These are phyloP conservation scores for Scytalidium lignicola DNA, from an alignment of 2,329 filamentous ascomycete genomes.

Conservation along the genomic window DNA sequence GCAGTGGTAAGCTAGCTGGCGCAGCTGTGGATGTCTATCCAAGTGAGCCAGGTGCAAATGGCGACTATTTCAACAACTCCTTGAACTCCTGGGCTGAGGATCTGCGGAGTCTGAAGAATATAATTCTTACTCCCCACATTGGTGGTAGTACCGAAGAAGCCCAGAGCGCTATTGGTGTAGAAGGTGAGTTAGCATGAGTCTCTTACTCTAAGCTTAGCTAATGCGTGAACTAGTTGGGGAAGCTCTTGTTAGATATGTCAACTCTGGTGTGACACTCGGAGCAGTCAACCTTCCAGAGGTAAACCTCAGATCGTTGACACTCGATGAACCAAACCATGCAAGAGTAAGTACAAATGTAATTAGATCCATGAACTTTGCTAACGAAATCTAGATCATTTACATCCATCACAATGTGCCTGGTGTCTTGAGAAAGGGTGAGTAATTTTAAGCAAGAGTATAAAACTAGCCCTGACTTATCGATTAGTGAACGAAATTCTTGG, in stretches of 20 bases:
- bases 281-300: slow-evolving; percentile 98
- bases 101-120: slow-evolving; percentile 77
- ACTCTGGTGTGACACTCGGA: slow-evolving; percentile 84
- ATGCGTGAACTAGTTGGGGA: slow-evolving; percentile 58
- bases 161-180: slow-evolving; percentile 89
- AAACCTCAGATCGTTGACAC: slow-evolving; percentile 78
- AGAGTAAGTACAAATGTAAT: slow-evolving; percentile 48
- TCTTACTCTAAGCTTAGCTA: background rate
- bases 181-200: slow-evolving; percentile 44
- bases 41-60: slow-evolving; percentile 87
- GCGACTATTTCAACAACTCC: slow-evolving; percentile 83
- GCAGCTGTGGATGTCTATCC: slow-evolving; percentile 97
- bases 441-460: slow-evolving; percentile 9
- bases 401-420: slow-evolving; percentile 96
- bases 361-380: slow-evolving; percentile 10
- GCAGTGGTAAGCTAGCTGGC: slow-evolving; percentile 80
- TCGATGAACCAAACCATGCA: slow-evolving; percentile 84
- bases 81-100: slow-evolving; percentile 85
- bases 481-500: slow-evolving; percentile 89
- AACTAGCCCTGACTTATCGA: background rate
- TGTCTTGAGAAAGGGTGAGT: slow-evolving; percentile 74
- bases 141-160: slow-evolving; percentile 97
- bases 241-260: slow-evolving; percentile 88
- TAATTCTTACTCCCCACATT: slow-evolving; percentile 95
- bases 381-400: slow-evolving; percentile 65